Percentiles rank a stretch among this genome's conserved stretches.
Evolutionary conservation across 2,329 filamentous ascomycete species (phyloP).

Genomic region (Hawksworthiomyces lignivorus): DNA sequence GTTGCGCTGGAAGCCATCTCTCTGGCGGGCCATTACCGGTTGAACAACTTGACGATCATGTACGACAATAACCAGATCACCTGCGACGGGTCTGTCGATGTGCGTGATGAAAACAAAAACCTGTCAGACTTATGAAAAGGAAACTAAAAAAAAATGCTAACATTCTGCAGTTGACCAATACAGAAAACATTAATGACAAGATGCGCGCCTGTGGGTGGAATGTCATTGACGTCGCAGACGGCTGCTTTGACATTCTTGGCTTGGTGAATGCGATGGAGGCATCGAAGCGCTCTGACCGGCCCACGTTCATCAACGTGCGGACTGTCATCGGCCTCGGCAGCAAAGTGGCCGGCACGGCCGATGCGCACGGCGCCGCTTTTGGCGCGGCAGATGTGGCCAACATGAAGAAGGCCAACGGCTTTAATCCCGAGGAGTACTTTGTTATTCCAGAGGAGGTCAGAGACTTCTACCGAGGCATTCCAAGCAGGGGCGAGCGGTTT

Average conservation of each 20-base stretch:
- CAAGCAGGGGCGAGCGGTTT: no score
- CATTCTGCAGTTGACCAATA: conserved; percentile 43
- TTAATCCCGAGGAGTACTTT: conserved; percentile 39
- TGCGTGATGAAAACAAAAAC: no score
- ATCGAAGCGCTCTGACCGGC: conserved; percentile 27
- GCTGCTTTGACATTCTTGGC: conserved; percentile 40
- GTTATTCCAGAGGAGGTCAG: no score
- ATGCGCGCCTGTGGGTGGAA: conserved; percentile 50
- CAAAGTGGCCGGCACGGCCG: conserved; percentile 36
- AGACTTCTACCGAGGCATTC: no score
- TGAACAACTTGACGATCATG: conserved; percentile 49
- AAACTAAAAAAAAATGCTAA: no score
- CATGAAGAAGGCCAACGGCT: conserved; percentile 47
- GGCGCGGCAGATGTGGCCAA: conserved; percentile 43
- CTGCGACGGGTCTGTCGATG: conserved; percentile 49
- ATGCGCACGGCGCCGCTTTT: conserved; percentile 51
- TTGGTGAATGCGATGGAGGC: conserved; percentile 29
- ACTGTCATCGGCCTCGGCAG: conserved; percentile 49
- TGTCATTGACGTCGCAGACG: conserved; percentile 46
- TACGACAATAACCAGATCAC: conserved; percentile 57
- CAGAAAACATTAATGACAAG: conserved; percentile 30
- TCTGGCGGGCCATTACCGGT: conserved; percentile 45
- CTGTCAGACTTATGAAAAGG: no score
- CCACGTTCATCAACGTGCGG: conserved; percentile 45
- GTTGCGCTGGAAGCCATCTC: conserved; percentile 49